Conservation (phyloP, 768 basidiomycete genomes). For the Leccinum longicurvipes region DNA sequence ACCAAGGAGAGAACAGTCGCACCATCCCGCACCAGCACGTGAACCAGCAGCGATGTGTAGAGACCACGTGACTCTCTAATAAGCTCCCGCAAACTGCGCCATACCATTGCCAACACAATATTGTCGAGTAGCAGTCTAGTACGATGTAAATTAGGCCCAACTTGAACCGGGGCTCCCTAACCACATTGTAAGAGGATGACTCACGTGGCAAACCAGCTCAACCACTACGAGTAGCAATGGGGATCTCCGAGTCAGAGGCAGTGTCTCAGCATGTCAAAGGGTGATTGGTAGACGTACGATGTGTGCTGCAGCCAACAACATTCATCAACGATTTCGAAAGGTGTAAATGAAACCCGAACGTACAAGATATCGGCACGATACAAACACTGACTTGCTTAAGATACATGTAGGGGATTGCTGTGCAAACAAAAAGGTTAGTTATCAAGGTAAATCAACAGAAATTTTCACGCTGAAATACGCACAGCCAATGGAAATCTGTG, state of each 20-base stretch:
- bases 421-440: not conserved
- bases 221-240: conserved; percentile 6
- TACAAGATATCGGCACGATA: not conserved
- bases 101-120: conserved; percentile 4
- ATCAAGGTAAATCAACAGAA: not conserved
- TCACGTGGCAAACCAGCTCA: conserved; percentile 3
- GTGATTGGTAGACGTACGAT: conserved; percentile 2
- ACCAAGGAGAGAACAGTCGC: not conserved
- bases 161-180: not conserved
- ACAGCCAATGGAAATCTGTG: not conserved
- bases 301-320: not conserved
- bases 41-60: not conserved
- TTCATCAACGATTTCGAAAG: not conserved
- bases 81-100: not conserved
- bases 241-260: not conserved
- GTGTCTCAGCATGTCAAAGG: not conserved
- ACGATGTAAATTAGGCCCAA: not conserved
- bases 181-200: not conserved
- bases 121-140: conserved; percentile 9
- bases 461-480: not conserved
- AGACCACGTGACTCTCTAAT: not conserved
- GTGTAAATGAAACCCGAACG: not conserved
- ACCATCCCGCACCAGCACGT: conserved; percentile 9
- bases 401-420: not conserved
- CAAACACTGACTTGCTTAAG: not conserved